A percentile compares a stretch with the other conserved stretches of the same genome.
These are phyloP conservation scores for Penicillium sp. DNA, from an alignment of 2,329 filamentous ascomycete genomes.

Conservation along the genomic window DNA sequence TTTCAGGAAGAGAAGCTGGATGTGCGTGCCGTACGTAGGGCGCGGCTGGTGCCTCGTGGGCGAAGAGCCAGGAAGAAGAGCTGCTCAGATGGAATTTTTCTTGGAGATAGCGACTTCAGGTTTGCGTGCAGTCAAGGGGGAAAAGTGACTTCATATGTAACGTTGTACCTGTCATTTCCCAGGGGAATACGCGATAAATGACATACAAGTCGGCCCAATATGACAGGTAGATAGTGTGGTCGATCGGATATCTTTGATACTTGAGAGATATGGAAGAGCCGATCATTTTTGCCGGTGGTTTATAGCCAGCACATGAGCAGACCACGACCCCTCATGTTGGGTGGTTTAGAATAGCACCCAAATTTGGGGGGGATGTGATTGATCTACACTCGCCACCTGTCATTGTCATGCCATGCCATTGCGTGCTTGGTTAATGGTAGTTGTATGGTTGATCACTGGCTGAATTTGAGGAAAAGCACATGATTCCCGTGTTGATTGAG, in stretches of 20 bases:
- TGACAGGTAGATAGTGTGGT: neutral
- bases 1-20: neutral
- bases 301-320: neutral
- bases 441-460: neutral
- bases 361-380: neutral
- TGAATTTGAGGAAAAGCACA: neutral
- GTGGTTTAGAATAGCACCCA: neutral
- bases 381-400: constrained; percentile 5
- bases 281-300: neutral
- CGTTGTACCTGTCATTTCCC: neutral
- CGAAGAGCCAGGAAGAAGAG: neutral
- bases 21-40: neutral
- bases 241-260: neutral
- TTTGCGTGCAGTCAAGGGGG: neutral
- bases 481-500: neutral
- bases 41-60: neutral
- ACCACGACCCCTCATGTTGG: neutral
- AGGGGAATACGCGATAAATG: neutral
- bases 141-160: neutral
- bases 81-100: neutral
- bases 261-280: neutral
- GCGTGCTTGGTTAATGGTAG: neutral
- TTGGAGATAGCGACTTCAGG: neutral
- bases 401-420: neutral
- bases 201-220: neutral